Conservation (phyloP, 2,329 filamentous ascomycete genomes). For the Emericellopsis cladophorae region DNA sequence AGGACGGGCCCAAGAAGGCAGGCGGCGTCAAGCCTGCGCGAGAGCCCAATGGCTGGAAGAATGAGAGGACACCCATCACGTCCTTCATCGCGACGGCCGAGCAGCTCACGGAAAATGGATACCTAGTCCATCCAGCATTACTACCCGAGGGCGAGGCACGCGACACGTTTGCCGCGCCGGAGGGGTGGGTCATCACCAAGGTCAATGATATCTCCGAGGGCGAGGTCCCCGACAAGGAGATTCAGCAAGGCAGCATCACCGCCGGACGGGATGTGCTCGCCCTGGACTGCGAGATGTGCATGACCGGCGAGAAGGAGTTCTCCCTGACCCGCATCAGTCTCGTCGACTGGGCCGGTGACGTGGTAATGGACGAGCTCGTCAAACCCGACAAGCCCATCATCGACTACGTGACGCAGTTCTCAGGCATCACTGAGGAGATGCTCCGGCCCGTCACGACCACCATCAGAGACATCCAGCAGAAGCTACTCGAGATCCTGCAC, state of each 20-base stretch:
- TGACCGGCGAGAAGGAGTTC: conserved; percentile 66
- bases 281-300: conserved; percentile 96
- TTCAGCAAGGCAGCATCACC: conserved; percentile 72
- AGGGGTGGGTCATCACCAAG: conserved; percentile 74
- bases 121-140: conserved; percentile 68
- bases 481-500: conserved; percentile 59
- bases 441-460: conserved; percentile 74
- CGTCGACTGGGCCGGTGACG: conserved; percentile 71
- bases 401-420: conserved; percentile 85
- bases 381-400: conserved; percentile 80
- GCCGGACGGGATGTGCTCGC: conserved; percentile 68
- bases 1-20: conserved; percentile 48
- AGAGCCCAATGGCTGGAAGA: conserved; percentile 54
- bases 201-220: conserved; percentile 57
- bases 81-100: conserved; percentile 60
- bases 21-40: conserved; percentile 43
- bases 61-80: conserved; percentile 71
- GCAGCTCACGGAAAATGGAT: conserved; percentile 74
- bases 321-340: conserved; percentile 84
- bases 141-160: conserved; percentile 45
- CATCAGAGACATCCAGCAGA: conserved; percentile 68
- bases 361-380: conserved; percentile 81
- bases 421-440: conserved; percentile 82
- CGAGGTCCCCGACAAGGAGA: conserved; percentile 52
- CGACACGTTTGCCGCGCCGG: conserved; percentile 38